Evolutionary conservation across 2,329 filamentous ascomycete species (phyloP), one percentile per base, ranked within the genome.

Genomic region (Cercospora sp.): DNA sequence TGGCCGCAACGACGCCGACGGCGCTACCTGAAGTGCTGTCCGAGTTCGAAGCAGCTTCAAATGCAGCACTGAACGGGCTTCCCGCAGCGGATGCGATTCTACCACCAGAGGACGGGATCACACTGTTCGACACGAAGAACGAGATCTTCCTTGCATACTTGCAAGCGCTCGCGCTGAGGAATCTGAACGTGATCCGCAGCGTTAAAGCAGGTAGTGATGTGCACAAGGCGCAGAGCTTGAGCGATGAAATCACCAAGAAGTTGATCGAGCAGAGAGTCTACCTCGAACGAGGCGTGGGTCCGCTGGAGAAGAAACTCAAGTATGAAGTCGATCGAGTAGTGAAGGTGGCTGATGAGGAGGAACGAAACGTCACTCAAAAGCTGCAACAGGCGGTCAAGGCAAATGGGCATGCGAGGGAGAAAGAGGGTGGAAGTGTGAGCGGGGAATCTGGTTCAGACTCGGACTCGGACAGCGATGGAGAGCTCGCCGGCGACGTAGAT

Each of bases 241-340:
- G 89, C 58, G 87, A 91, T 60, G 85, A 90, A 1, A 89, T 94
- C 0, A 90, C 95, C 2, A 90, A 90, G 73, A 97, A 97, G 77
- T 85, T 99, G n/a, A 89, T 94, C 18, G 93, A 97, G 79, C 84
- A 97, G 63, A 88, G 94, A n/a, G 85, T 97, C 0, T 98, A 96
- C 78, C 84, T 99, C 1, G 96, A 99, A 77, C 93, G 93, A 78
- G 96, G 95, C 72, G 91, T 97, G 3, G 89, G 92, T 16, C 95
- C 95, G 0, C 82, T 98, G 16, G 96, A 99, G 81, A 90, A 91
- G 73, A 91, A 94, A 74, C 82, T 99, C 70, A 94, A 93, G 73
- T 99, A 97, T 81, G 94, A 97, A 78, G 93, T 99, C 75, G 94
- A 98, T 80, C 95, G 97, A 77, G 93, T 97, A 28, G 85, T 99